Base-by-base conservation (phyloP, 495 filamentous ascomycete genomes). In the Penicillium goetzii region DNA sequence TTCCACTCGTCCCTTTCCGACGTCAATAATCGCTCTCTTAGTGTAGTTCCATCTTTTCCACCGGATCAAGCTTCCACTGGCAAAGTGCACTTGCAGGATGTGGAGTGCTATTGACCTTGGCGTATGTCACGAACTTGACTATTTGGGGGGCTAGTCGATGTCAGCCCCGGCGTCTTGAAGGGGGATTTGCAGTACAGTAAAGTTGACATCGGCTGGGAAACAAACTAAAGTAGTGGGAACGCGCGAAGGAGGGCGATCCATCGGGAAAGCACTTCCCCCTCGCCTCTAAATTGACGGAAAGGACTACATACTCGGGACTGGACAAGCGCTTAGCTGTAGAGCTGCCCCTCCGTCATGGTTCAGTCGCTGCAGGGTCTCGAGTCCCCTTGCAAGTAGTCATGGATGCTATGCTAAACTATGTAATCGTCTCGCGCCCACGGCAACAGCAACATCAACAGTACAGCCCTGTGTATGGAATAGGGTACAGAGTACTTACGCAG, bases 21-120 rank as follows among this genome's bases (percentile, higher is more conserved):
- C 0, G 9, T 53, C 26, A 33, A 33, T 33, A 53, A 33, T 28
- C n/a, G 10, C 3, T 55, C 19, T 21, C 52, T 4, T 55, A 34
- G 9, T 19, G 1, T 55, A 34, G 9, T 19, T 15, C 34, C 17
- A 15, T 25, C 14, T 10, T 55, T 55, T 34, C 9, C n/a, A 43
- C 9, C 12, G 56, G 41, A 64, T 59, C 67, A 62, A 66, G 67
- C 69, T 72, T 56, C 61, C 62, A 38, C 60, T 32, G 51, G 40
- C 41, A 64, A 56, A 61, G 49, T 36, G 45, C 51, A 64, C 64
- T 66, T 72, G 60, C 67, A 68, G 58, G 61, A 62, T 64, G 49
- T 69, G 70, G 64, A 62, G 60, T 53, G 52, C 47, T 23, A 15
- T 43, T 28, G 28, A 19, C 54, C 67, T 72, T 72, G 70, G 70